Evolutionary conservation across 495 filamentous ascomycete genomes (phyloP).

Genomic region (Aspergillus affinis): DNA sequence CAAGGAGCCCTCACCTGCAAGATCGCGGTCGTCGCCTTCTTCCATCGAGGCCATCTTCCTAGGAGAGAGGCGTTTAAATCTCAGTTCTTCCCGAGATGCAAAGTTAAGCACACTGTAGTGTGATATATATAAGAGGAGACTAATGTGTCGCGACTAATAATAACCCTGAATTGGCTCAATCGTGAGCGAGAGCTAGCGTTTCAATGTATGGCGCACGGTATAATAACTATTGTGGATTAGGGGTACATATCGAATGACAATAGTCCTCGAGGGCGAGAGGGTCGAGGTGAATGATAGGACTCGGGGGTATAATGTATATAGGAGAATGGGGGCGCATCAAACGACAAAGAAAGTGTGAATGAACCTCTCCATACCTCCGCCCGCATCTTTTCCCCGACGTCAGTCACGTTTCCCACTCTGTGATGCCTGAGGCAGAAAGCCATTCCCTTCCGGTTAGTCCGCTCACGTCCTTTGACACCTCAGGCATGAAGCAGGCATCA

Average conservation of each 20-base stretch:
- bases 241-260: not conserved
- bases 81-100: not conserved
- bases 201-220: not conserved
- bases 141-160: not conserved
- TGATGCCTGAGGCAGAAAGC: slow-evolving; percentile 20
- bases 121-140: not conserved
- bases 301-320: not conserved
- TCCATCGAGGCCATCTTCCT: slow-evolving; percentile 37
- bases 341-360: not conserved
- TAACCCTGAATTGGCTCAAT: not conserved
- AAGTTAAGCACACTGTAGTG: not conserved
- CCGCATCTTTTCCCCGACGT: slow-evolving; percentile 15
- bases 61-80: not conserved
- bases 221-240: not conserved
- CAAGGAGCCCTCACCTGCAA: slow-evolving; percentile 41
- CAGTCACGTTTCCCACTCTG: slow-evolving; percentile 21
- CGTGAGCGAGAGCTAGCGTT: not conserved
- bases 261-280: not conserved
- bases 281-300: not conserved
- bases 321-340: not conserved
- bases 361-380: not conserved
- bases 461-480: too few species aligned
- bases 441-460: slow-evolving; percentile 8
- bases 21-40: slow-evolving; percentile 58
- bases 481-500: too few species aligned